phyloP scores from a whole-genome alignment of 2,329 filamentous ascomycete genomes.

The Aciculosporium take region DNA sequence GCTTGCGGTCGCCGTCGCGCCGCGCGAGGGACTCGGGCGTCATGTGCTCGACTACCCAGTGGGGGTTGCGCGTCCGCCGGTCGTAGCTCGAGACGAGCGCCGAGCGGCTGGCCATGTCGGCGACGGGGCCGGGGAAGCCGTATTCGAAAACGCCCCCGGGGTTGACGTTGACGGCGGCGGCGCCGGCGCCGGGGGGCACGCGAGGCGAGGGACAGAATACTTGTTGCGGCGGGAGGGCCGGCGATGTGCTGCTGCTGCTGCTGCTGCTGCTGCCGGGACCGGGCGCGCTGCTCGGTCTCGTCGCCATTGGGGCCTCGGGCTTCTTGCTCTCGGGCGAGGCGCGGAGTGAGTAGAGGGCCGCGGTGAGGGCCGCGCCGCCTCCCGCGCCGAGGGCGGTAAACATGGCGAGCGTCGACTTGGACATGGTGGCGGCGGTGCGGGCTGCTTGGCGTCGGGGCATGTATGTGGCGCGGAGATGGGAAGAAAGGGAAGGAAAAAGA shows the following conservation, averaged over 20 bases:
- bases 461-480: constrained; percentile 7
- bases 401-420: constrained; percentile 60
- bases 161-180: constrained; percentile 46
- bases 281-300: constrained; percentile 7
- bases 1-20: constrained; percentile 67
- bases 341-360: constrained; percentile 49
- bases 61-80: constrained; percentile 76
- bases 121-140: constrained; percentile 81
- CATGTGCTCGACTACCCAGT: constrained; percentile 95
- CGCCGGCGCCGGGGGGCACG: constrained; percentile 15
- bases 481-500: not conserved
- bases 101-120: constrained; percentile 63
- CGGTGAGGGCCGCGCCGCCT: constrained; percentile 60
- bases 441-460: constrained; percentile 6
- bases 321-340: constrained; percentile 14
- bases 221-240: constrained; percentile 44
- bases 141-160: constrained; percentile 68
- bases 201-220: constrained; percentile 24
- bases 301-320: constrained; percentile 8
- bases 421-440: constrained; percentile 40
- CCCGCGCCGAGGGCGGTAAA: constrained; percentile 65
- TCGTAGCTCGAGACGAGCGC: constrained; percentile 82
- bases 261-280: too few species aligned
- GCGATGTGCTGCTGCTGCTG: constrained; percentile 13
- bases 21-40: constrained; percentile 67